Percentiles rank a stretch among this genome's conserved stretches.
These are phyloP conservation scores for Linnemannia schmuckeri DNA, from an alignment of 192 early-diverging fungal species.

Conservation along the genomic window DNA sequence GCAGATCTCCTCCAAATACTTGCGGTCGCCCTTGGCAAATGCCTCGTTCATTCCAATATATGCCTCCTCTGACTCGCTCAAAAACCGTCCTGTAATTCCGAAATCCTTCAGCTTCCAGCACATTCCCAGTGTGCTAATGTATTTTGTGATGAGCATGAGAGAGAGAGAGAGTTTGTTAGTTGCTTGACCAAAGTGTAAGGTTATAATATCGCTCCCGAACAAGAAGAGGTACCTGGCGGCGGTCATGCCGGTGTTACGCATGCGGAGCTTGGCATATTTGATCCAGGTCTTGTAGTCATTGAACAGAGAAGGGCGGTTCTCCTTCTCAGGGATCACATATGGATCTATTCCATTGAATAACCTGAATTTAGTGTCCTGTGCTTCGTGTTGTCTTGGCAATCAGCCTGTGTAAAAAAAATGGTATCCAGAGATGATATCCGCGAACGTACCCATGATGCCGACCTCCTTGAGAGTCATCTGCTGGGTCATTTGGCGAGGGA, in stretches of 20 bases:
- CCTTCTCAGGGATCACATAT: constrained; percentile 65
- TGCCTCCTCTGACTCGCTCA: constrained; percentile 68
- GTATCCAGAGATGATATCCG: neutral
- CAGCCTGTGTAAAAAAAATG: neutral
- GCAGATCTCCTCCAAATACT: constrained; percentile 68
- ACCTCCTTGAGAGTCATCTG: constrained; percentile 42
- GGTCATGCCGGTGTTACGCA: constrained; percentile 62
- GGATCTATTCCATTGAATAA: constrained; percentile 46
- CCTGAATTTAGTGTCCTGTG: neutral
- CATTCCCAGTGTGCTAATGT: constrained; percentile 59
- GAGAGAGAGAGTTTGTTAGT: neutral
- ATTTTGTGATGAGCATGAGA: neutral
- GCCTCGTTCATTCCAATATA: constrained; percentile 79
- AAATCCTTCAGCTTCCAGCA: constrained; percentile 66
- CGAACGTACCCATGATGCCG: constrained; percentile 50
- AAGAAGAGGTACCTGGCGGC: constrained; percentile 26
- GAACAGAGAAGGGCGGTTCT: constrained; percentile 59
- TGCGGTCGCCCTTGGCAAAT: constrained; percentile 74
- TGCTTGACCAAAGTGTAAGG: neutral
- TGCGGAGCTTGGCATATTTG: constrained; percentile 62
- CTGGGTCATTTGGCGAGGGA: constrained; percentile 53
- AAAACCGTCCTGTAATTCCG: constrained; percentile 70
- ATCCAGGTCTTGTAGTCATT: constrained; percentile 65
- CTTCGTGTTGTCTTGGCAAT: neutral
- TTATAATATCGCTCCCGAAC: neutral